Percentiles rank a stretch among this genome's conserved stretches.
These are phyloP conservation scores for Candida sithepensis DNA, from an alignment of 805 yeast genomes.

Conservation along the genomic window DNA sequence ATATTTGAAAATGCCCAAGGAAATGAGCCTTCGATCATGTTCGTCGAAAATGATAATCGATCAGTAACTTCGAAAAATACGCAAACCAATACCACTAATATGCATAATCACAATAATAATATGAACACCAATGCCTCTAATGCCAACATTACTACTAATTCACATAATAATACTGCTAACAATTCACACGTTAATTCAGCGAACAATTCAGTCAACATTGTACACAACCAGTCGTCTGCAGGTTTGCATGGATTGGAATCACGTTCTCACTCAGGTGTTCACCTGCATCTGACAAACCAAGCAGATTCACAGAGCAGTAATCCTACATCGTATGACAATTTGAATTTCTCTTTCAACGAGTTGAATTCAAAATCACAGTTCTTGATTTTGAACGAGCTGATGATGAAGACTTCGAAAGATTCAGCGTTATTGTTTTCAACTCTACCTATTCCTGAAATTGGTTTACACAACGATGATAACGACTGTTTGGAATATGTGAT, in stretches of 20 bases:
- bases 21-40: slow-evolving; percentile 58
- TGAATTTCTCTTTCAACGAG: slow-evolving; percentile 60
- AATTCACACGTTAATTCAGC: background rate
- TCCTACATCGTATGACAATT: slow-evolving; percentile 19
- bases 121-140: background rate
- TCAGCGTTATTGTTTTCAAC: slow-evolving; percentile 85
- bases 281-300: background rate
- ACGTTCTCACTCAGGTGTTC: background rate
- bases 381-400: slow-evolving; percentile 79
- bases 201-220: background rate
- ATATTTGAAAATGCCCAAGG: slow-evolving; percentile 68
- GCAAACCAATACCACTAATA: background rate
- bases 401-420: slow-evolving; percentile 55
- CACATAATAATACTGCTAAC: background rate
- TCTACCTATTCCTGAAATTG: slow-evolving; percentile 81
- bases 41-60: slow-evolving; percentile 47
- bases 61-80: slow-evolving; percentile 2
- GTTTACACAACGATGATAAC: slow-evolving; percentile 67
- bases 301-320: background rate
- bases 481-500: slow-evolving; percentile 74
- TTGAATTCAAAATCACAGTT: slow-evolving; percentile 93
- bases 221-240: background rate
- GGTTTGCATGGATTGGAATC: background rate
- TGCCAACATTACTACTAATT: background rate
- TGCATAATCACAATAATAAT: too few species aligned